phyloP scores from a whole-genome alignment of 352 stramenopile genomes.

The Pythium brachiatum region DNA sequence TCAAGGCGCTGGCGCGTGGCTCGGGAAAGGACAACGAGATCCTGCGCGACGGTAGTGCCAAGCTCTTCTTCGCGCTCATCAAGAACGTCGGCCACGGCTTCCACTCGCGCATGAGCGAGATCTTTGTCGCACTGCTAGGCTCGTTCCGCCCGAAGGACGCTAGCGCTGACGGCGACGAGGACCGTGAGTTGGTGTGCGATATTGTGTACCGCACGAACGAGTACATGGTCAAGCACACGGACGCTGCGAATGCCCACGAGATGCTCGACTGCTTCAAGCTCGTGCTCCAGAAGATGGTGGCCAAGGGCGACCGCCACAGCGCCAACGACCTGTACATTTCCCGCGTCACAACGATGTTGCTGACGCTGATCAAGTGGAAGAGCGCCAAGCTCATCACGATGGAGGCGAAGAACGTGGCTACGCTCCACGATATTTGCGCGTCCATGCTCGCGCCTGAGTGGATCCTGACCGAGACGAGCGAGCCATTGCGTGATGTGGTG shows the following conservation, averaged over 20 bases:
- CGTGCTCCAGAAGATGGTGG: constrained; percentile 52
- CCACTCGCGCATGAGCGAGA: constrained; percentile 81
- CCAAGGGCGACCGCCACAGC: constrained; percentile 27
- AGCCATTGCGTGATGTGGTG: constrained; percentile 41
- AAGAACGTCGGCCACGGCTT: constrained; percentile 85
- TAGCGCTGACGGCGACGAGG: constrained; percentile 16
- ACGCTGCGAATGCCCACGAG: constrained; percentile 52
- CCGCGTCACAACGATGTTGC: constrained; percentile 57
- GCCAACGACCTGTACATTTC: constrained; percentile 67
- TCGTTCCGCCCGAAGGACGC: constrained; percentile 61
- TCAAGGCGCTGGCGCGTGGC: constrained; percentile 73
- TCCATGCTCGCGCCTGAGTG: constrained; percentile 41
- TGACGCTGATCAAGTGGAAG: constrained; percentile 55
- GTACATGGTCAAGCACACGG: constrained; percentile 77
- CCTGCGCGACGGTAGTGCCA: constrained; percentile 84
- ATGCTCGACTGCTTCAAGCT: constrained; percentile 69
- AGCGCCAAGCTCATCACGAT: constrained; percentile 47
- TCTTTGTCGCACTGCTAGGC: constrained; percentile 68
- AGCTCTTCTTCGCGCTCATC: constrained; percentile 79
- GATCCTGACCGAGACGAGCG: constrained; percentile 39
- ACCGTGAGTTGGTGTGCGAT: constrained; percentile 48
- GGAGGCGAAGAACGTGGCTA: constrained; percentile 33
- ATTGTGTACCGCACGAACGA: constrained; percentile 68
- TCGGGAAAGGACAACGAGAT: constrained; percentile 55
- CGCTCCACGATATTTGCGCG: constrained; percentile 45